Evolutionary conservation across 305 asterid species (phyloP).

Genomic region (Salvia sclarea): DNA sequence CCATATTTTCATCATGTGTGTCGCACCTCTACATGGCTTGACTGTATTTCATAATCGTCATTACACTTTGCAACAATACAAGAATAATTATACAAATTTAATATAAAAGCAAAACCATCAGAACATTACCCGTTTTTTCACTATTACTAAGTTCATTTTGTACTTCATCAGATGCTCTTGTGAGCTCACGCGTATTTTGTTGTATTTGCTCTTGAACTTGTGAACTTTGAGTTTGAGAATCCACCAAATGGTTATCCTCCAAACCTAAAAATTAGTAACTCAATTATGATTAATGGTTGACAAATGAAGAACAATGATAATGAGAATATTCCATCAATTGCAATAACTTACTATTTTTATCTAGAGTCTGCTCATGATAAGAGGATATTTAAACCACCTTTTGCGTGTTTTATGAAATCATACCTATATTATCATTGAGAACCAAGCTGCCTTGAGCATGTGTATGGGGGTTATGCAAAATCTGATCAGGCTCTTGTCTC

Average conservation of each 20-base stretch:
- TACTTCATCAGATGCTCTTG: background rate
- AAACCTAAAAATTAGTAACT: too few relatives aligned
- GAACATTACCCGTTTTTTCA: background rate
- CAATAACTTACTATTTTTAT: too few relatives aligned
- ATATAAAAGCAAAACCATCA: background rate
- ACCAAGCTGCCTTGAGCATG: background rate
- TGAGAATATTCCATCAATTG: too few relatives aligned
- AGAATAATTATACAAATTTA: background rate
- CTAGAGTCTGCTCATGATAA: too few relatives aligned
- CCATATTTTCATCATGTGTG: slow-evolving; percentile 11
- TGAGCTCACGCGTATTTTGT: background rate
- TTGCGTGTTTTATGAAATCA: background rate
- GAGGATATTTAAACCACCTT: too few relatives aligned
- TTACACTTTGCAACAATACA: background rate
- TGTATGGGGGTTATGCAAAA: background rate
- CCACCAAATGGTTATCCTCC: background rate
- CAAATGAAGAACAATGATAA: too few relatives aligned
- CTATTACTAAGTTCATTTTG: background rate
- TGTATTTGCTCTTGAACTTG: background rate
- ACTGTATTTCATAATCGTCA: background rate
- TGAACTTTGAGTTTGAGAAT: background rate
- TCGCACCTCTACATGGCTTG: background rate
- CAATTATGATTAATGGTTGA: too few relatives aligned
- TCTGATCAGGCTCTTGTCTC: background rate
- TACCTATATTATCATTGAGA: background rate